phyloP scores from a whole-genome alignment of 495 filamentous ascomycete species.

The Glarea lozoyensis region DNA sequence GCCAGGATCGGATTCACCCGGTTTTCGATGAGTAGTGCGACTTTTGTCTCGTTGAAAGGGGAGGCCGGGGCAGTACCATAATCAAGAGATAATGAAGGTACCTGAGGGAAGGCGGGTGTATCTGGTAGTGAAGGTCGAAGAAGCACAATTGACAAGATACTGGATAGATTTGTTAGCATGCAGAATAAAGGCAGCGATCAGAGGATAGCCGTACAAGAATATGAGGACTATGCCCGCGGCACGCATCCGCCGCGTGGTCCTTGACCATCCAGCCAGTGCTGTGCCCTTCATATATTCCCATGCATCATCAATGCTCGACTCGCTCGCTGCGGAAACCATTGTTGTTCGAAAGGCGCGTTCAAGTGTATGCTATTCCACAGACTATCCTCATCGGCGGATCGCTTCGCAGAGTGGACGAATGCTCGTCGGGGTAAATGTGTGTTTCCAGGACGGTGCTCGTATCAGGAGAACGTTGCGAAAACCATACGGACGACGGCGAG shows the following conservation, averaged over 20 bases:
- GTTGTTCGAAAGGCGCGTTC: background rate
- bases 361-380: too few relatives aligned
- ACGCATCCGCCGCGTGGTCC: slow-evolving; percentile 26
- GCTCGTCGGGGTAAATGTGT: background rate
- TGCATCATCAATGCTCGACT: slow-evolving; percentile 22
- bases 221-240: slow-evolving; percentile 19
- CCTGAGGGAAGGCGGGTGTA: slow-evolving; percentile 16
- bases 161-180: background rate
- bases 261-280: slow-evolving; percentile 22
- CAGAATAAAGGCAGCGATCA: background rate
- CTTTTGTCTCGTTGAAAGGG: slow-evolving; percentile 36
- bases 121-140: slow-evolving; percentile 14
- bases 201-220: slow-evolving; percentile 21
- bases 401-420: background rate
- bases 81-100: slow-evolving; percentile 21
- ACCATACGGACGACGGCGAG: too few relatives aligned
- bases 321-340: slow-evolving; percentile 11
- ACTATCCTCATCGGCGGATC: too few relatives aligned
- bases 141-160: slow-evolving; percentile 12
- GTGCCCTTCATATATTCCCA: slow-evolving; percentile 19
- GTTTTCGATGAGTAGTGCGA: slow-evolving; percentile 42
- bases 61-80: slow-evolving; percentile 21
- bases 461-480: too few relatives aligned
- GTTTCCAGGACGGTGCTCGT: background rate
- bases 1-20: slow-evolving; percentile 32